These are phyloP conservation scores for Rhodotorula mucilaginosa DNA, from an alignment of 1,284 basidiomycete species.

Conservation along the genomic window DNA sequence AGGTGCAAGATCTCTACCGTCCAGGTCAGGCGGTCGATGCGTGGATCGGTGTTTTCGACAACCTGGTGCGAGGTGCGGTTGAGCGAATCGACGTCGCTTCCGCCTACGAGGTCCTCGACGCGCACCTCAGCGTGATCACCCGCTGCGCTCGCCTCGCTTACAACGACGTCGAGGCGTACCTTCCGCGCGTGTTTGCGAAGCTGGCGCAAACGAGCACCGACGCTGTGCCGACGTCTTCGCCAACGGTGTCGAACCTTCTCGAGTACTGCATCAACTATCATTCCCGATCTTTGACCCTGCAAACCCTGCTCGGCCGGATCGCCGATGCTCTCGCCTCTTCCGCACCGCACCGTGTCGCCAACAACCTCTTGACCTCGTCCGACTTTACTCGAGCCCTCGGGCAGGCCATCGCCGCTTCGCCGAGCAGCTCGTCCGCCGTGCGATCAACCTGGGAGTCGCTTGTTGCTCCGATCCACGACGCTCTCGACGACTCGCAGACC, in stretches of 20 bases:
- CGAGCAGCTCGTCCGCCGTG: neutral
- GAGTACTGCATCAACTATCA: conserved; percentile 25
- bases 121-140: conserved; percentile 7
- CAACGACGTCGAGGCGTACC: conserved; percentile 2
- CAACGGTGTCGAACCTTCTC: conserved; percentile 15
- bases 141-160: conserved; percentile 20
- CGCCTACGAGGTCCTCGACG: neutral
- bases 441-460: conserved; percentile 16
- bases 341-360: neutral
- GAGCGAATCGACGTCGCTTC: neutral
- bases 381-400: conserved; percentile 1
- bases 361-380: conserved; percentile 26
- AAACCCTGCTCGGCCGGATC: conserved; percentile 19
- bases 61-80: conserved; percentile 12
- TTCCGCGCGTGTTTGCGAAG: conserved; percentile 13
- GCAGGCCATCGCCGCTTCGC: conserved; percentile 6
- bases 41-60: conserved; percentile 23
- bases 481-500: neutral
- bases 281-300: conserved; percentile 28
- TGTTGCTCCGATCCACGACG: neutral
- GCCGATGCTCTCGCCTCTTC: conserved; percentile 23
- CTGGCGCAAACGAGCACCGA: conserved; percentile 9
- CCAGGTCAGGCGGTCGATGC: conserved; percentile 14
- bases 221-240: neutral
- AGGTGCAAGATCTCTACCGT: conserved; percentile 27